Evolutionary conservation across 371 early-diverging fungal genomes (phyloP), one percentile per base, ranked within the genome.

Genomic region (Mortierella sp.): DNA sequence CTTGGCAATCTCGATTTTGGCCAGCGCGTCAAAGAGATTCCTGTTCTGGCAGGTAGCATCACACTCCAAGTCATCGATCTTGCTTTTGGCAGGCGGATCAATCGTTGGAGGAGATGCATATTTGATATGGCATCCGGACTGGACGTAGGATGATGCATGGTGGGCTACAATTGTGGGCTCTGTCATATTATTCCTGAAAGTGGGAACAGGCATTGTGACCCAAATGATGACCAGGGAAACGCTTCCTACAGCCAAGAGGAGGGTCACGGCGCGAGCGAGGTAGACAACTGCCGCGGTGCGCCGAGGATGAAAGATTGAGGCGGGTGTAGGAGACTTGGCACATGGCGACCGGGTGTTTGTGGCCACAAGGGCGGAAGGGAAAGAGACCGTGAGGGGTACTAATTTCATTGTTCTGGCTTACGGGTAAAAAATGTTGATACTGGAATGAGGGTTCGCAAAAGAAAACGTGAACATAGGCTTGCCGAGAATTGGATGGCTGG

Each of bases 291-390:
- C 62, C 37, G 55, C 64, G 42, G 67, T 56, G 8, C 60, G 58
- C 4, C 64, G 59, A 24, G 75, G 64, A 8, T 56, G 64, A 4
- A 32, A 43, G 21, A 73, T 50, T 21, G 75, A 67, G 6, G 75
- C 75, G 14, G 75, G 75, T 1, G 75, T 73, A 17, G 75, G 68
- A 7, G 75, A 73, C 34, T 59, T 73, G 31, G 60, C 60, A 27
- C 75, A 73, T 60, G 75, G 75, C 21, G 75, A 72, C 3, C 50
- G 56, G 32, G 55, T 27, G 1, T 43, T 50, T 17, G 54, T 42
- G 15, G 63, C 34, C 2, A 50, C 32, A 12, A 50, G 24, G 14
- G 34, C 11, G 6, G 67, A 34, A 2, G 58, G 42, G 8, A 66
- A 63, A 23, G 50, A 49, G 26, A 67, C 21, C 14, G 67, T 58